phyloP scores from a whole-genome alignment of 805 yeast species.

The Wickerhamomyces ciferrii region DNA sequence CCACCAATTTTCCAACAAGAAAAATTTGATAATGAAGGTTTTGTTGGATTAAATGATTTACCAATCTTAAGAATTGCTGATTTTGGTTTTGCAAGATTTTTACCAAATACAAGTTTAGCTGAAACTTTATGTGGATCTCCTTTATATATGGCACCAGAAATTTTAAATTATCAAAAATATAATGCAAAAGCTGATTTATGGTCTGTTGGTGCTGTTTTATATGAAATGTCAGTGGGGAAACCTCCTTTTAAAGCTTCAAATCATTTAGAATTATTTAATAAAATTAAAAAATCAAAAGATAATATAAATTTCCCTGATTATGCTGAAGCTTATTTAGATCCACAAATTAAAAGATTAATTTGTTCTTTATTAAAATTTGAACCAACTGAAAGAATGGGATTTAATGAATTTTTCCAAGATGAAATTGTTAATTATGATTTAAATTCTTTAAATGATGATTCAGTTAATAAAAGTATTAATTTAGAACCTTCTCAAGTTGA shows the following conservation, averaged over 20 bases:
- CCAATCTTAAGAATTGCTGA: constrained; percentile 94
- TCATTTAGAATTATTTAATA: constrained; percentile 83
- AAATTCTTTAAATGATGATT: constrained; percentile 25
- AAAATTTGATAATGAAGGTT: constrained; percentile 47
- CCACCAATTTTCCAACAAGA: constrained; percentile 71
- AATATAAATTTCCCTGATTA: constrained; percentile 72
- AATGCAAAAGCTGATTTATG: constrained; percentile 96
- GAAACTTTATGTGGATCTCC: constrained; percentile 98
- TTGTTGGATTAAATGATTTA: constrained; percentile 78
- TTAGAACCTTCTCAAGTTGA: constrained; percentile 60
- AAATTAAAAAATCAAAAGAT: constrained; percentile 80
- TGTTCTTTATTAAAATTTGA: constrained; percentile 73
- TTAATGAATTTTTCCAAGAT: constrained; percentile 79
- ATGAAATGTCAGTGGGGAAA: constrained; percentile 93
- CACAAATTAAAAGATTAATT: constrained; percentile 66
- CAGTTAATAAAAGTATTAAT: constrained; percentile 48
- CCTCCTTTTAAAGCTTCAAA: constrained; percentile 95
- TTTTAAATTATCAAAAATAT: constrained; percentile 87
- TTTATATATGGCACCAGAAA: constrained; percentile 98
- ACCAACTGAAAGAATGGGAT: constrained; percentile 85
- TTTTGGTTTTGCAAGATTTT: constrained; percentile 93
- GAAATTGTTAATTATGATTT: constrained; percentile 57
- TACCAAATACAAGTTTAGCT: constrained; percentile 91
- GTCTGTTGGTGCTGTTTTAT: constrained; percentile 96
- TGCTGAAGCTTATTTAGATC: constrained; percentile 41